Evolutionary conservation across 2,329 filamentous ascomycete species (phyloP), one percentile per base, ranked within the genome.

Genomic region (Graphium sp.): DNA sequence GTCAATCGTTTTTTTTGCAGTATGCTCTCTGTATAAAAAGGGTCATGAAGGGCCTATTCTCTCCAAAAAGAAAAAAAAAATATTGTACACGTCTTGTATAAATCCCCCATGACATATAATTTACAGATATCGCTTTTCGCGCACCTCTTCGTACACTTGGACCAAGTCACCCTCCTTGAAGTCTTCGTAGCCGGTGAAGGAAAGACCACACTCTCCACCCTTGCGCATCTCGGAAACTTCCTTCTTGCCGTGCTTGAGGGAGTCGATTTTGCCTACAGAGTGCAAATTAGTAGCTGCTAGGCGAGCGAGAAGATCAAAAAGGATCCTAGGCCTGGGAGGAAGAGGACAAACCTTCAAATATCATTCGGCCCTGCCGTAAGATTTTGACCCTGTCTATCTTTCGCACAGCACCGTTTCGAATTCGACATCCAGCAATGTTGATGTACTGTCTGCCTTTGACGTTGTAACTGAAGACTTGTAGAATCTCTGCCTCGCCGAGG

Each of bases 241-340:
- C 49, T 91, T 91, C 63, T 95, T 94, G 49, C 79, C 72, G 43
- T 91, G 80, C 56, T 89, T 94, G 33, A 98, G 69, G 2, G 81
- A 81, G 12, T 71, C 65, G 24, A 95, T 68, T 29, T 64, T 65
- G 38, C 85, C 87, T 93, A 33, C 17, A 32, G 14, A 18, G 1
- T 22, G 23, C 4, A 11, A 31, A 31, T 43, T 31, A 39, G 38
- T 33, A 41, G 30, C 25, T 33, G 32, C 24, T 13, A 23, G 18
- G 29, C 6, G 20, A 29, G 10, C 24, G 18, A 30, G 17, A 24
- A 26, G 8, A 31, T 26, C 14, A 22, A 26, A 25, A 17, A 26
- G n/a, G 14, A n/a, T n/a, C n/a, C 11, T 7, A 24, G 9, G 13
- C 11, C 11, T 35, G 27, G 29, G 7, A 16, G 26, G 29, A 24